Base-by-base conservation (phyloP, 225 moss, liverwort and hornwort genomes). In the Anthoceros angustus region DNA sequence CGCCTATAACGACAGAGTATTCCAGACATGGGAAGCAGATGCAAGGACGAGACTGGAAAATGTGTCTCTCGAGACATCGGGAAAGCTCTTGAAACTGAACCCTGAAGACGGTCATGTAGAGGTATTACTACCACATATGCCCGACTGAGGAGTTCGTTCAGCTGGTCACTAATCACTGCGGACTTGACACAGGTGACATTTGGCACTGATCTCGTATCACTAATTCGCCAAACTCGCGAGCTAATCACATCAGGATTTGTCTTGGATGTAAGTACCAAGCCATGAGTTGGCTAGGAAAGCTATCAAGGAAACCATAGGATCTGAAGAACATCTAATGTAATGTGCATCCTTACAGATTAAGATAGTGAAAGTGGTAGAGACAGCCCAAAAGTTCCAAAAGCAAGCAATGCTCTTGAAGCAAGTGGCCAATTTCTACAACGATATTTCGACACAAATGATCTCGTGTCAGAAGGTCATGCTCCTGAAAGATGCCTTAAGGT, bases 341-440 rank as follows among this genome's bases (percentile, higher is more conserved):
- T 9, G 40, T 32, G 16, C 7, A 55, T 67, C 25, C 18, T 23
- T 25, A 10, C 73, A 77, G 73, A 20, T 8, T 32, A 73, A 74
- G 26, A 67, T 77, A 48, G 10, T 73, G 49, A 73, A 77, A 63
- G 69, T 70, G 11, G 73, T 77, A 5, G 73, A 77, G 63, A 70
- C 64, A 40, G 73, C 73, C 3, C 77, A 73, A 62, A 68, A 43
- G 32, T 77, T 77, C 46, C 77, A 77, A 42, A 73, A 77, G 70
- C 77, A 77, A 67, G 77, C 67, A 10, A 71, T 77, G 77, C 41
- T 77, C 42, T 63, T 77, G 64, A 77, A 77, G 67, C 77, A 77
- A 71, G 70, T 74, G 46, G 77, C 77, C 45, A 77, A 73, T 43
- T 77, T 77, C 43, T 77, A 77, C 64, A 77, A 74, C 39, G 77